Evolutionary conservation across 495 filamentous ascomycete species (phyloP).

Genomic region (Parathielavia hyrcaniae): DNA sequence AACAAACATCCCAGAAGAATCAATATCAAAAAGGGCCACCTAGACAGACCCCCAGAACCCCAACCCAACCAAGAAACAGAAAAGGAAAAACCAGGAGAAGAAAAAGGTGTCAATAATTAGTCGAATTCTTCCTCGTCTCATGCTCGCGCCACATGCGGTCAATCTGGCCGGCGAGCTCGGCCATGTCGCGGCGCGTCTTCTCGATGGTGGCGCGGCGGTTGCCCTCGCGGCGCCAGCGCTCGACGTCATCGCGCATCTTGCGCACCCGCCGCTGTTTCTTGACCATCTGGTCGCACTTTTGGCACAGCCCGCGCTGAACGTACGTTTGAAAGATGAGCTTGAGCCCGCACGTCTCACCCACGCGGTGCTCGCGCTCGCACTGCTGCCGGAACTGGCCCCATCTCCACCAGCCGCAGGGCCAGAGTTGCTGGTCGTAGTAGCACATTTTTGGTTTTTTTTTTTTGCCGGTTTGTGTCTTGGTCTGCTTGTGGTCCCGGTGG

Average conservation of each 20-base stretch:
- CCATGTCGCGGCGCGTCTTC: constrained; percentile 58
- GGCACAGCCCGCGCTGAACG: constrained; percentile 57
- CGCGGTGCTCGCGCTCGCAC: constrained; percentile 94
- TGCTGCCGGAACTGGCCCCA: constrained; percentile 94
- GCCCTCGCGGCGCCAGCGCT: constrained; percentile 70
- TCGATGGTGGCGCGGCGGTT: constrained; percentile 77
- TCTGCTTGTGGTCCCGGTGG: neutral
- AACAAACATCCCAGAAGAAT: neutral
- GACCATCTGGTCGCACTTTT: constrained; percentile 83
- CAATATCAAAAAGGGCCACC: neutral
- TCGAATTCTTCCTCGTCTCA: constrained; percentile 31
- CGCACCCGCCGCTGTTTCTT: constrained; percentile 72
- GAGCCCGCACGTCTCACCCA: constrained; percentile 96
- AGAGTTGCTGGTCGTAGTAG: constrained; percentile 58
- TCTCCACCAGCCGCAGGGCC: constrained; percentile 81
- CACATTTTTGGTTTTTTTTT: constrained; percentile 44
- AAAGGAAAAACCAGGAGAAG: neutral
- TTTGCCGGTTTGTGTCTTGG: neutral
- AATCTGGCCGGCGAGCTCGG: constrained; percentile 61
- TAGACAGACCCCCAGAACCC: neutral
- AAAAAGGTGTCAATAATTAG: too few relatives aligned
- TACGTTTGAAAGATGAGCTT: constrained; percentile 74
- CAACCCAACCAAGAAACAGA: neutral
- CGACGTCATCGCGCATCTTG: constrained; percentile 71
- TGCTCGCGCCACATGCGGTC: constrained; percentile 48